Conservation (phyloP, 345 rosid genomes). For the Gossypium arboreum region DNA sequence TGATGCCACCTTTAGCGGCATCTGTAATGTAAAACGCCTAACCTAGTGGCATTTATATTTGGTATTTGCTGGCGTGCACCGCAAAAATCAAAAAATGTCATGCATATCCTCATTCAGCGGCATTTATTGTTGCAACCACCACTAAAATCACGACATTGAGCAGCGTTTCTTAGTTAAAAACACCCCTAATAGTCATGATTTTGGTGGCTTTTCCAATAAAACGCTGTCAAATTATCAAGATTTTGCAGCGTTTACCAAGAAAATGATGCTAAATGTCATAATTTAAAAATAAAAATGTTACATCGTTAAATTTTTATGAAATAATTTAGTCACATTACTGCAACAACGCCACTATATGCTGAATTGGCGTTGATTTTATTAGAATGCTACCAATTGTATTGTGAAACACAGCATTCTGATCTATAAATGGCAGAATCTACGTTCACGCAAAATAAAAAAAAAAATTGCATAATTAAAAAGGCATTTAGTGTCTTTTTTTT, state of each 20-base stretch:
- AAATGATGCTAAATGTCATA: not conserved
- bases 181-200: not conserved
- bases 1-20: not conserved
- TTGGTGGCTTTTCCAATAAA: not conserved
- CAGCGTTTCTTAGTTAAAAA: too few species aligned
- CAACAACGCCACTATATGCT: too few species aligned
- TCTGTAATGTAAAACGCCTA: not conserved
- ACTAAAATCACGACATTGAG: not conserved
- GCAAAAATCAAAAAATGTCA: not conserved
- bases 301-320: too few species aligned
- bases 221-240: not conserved
- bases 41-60: not conserved
- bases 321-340: too few species aligned
- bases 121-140: not conserved
- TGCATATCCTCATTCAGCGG: not conserved
- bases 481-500: too few species aligned
- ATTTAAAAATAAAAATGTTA: too few species aligned
- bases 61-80: not conserved
- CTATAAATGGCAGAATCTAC: too few species aligned
- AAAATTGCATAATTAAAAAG: too few species aligned
- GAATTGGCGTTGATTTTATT: too few species aligned
- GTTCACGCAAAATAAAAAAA: too few species aligned
- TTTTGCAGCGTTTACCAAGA: not conserved
- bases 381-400: too few species aligned
- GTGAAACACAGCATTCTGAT: too few species aligned